Percentiles rank a stretch among this genome's conserved stretches.
These are phyloP conservation scores for Vicia sativa DNA, from an alignment of 306 rosid species.

Conservation along the genomic window DNA sequence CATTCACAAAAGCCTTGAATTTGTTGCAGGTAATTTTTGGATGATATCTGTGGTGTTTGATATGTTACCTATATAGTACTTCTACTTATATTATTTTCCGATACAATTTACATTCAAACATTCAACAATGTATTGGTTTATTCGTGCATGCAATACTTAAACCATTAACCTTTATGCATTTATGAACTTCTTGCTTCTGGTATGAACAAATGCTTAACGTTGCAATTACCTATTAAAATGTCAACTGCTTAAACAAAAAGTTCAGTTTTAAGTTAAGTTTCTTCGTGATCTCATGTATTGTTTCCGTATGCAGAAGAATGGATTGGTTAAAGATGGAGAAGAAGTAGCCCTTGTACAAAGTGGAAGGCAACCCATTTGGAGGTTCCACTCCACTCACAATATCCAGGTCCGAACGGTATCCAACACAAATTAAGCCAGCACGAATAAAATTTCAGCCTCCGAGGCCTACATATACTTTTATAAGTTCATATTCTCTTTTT, in stretches of 20 bases:
- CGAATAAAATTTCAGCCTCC: conserved; percentile 15
- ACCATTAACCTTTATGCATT: neutral
- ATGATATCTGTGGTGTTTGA: conserved; percentile 24
- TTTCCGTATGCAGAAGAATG: conserved; percentile 70
- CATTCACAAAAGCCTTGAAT: conserved; percentile 64
- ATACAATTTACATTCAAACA: neutral
- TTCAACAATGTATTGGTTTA: conserved; percentile 12
- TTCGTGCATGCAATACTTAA: neutral
- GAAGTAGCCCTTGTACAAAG: conserved; percentile 96
- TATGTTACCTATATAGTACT: conserved; percentile 1
- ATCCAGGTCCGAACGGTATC: conserved; percentile 75
- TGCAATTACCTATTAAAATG: neutral
- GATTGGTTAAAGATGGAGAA: conserved; percentile 93
- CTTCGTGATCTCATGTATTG: conserved; percentile 2
- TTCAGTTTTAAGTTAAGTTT: conserved; percentile 9
- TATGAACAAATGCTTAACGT: neutral
- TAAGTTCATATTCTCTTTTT: conserved; percentile 30
- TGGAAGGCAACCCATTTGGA: conserved; percentile 97
- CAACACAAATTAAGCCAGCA: neutral
- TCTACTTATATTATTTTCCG: neutral
- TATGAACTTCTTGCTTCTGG: neutral
- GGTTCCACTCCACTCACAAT: conserved; percentile 96
- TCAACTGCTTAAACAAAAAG: neutral
- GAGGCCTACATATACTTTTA: conserved; percentile 14
- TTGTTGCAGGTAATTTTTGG: conserved; percentile 54